A percentile compares a stretch with the other conserved stretches of the same genome.
phyloP scores from a whole-genome alignment of 495 filamentous ascomycete species.

The Annulohypoxylon stygium region DNA sequence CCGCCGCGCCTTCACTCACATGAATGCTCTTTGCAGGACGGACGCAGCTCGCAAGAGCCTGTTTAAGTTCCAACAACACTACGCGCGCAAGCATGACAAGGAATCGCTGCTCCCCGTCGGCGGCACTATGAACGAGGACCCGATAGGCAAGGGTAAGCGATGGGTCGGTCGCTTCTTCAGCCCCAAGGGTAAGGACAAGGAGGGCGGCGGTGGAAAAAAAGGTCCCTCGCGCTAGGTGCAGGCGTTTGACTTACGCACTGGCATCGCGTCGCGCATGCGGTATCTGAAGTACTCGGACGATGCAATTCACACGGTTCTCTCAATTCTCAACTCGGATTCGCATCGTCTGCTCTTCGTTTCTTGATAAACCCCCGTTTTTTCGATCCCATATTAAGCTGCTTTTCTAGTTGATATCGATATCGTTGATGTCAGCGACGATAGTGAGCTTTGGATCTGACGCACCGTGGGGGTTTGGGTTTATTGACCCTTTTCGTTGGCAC shows the following conservation, averaged over 20 bases:
- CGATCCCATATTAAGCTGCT: neutral
- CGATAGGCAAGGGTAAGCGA: constrained; percentile 31
- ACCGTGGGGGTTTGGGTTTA: neutral
- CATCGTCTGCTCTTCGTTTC: neutral
- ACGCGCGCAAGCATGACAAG: constrained; percentile 52
- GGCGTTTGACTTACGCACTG: neutral
- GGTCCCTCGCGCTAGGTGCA: neutral
- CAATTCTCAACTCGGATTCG: neutral
- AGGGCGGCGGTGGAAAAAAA: neutral
- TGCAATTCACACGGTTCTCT: neutral
- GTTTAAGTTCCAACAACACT: constrained; percentile 59
- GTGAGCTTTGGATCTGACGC: neutral
- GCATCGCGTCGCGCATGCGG: neutral
- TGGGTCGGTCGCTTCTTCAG: constrained; percentile 43
- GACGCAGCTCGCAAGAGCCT: constrained; percentile 64
- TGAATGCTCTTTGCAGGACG: constrained; percentile 63
- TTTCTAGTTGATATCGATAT: constrained; percentile 4
- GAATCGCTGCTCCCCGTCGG: constrained; percentile 51
- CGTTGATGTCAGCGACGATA: neutral
- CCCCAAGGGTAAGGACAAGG: constrained; percentile 4
- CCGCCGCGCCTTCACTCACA: constrained; percentile 62
- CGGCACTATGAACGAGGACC: constrained; percentile 44
- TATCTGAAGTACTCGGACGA: neutral
- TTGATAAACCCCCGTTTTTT: neutral
- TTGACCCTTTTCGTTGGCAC: neutral